Percentiles rank a stretch among this genome's conserved stretches.
phyloP scores from a whole-genome alignment of 78 protist genomes.

The Cavenderia fasciculata region DNA sequence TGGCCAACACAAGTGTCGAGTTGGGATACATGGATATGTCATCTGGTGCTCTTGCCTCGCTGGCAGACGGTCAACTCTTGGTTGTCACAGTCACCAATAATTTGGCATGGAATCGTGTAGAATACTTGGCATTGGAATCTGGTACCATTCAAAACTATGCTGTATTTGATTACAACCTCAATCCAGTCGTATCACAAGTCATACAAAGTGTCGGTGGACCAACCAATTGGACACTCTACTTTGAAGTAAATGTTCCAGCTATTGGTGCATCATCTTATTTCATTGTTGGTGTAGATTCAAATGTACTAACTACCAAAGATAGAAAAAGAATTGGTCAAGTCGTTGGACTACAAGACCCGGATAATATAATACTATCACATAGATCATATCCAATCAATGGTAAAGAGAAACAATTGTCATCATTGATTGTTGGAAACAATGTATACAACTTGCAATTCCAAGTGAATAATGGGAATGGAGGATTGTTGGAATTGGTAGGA shows the following conservation, averaged over 20 bases:
- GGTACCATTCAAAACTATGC: conserved; percentile 21
- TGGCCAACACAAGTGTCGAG: too few relatives aligned
- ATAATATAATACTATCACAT: too few relatives aligned
- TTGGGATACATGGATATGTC: too few relatives aligned
- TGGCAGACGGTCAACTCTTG: not conserved
- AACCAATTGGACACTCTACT: conserved; percentile 42
- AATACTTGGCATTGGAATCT: not conserved
- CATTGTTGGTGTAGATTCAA: not conserved
- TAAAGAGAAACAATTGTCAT: too few relatives aligned
- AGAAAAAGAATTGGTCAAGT: too few relatives aligned
- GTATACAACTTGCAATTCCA: conserved; percentile 18
- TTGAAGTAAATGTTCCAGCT: conserved; percentile 37
- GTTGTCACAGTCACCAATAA: conserved; percentile 29
- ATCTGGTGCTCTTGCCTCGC: too few relatives aligned
- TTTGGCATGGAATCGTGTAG: conserved; percentile 61
- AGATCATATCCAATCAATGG: too few relatives aligned
- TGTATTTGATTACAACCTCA: conserved; percentile 9
- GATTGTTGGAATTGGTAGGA: conserved; percentile 2
- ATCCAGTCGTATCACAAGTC: conserved; percentile 22
- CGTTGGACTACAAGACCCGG: too few relatives aligned
- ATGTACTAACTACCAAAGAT: too few relatives aligned
- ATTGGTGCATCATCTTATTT: conserved; percentile 69
- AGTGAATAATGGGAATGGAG: not conserved
- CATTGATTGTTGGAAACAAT: conserved; percentile 37
- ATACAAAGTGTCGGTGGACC: conserved; percentile 11